phyloP scores from a whole-genome alignment of 129 eudicot species.

The Logfia minima region DNA sequence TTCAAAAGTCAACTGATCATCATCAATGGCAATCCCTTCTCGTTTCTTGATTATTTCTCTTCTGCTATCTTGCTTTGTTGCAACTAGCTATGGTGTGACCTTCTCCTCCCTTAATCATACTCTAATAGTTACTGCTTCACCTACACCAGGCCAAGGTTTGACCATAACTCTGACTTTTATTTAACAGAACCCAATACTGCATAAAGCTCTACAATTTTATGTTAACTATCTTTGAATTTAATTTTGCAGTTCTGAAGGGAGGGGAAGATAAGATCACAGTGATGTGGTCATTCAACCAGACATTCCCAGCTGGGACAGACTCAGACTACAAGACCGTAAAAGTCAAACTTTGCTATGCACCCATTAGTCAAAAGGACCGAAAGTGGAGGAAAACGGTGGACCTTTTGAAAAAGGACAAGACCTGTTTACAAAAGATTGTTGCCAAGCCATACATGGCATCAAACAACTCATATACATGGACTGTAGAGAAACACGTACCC shows the following conservation, averaged over 20 bases:
- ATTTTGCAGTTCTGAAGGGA: constrained; percentile 43
- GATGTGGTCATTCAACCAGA: constrained; percentile 53
- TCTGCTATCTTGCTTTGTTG: constrained; percentile 40
- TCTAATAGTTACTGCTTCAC: constrained; percentile 43
- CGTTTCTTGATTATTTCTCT: constrained; percentile 34
- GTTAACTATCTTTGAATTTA: constrained; percentile 15
- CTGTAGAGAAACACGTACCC: constrained; percentile 45
- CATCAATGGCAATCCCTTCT: constrained; percentile 46
- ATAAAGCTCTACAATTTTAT: neutral
- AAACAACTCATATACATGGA: constrained; percentile 47
- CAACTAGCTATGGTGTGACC: constrained; percentile 42
- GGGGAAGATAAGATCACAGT: constrained; percentile 54
- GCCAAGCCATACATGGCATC: constrained; percentile 43
- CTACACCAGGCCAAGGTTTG: constrained; percentile 46
- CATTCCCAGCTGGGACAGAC: constrained; percentile 38
- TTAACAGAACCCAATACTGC: neutral
- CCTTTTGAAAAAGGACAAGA: constrained; percentile 55
- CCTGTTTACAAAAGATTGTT: constrained; percentile 50
- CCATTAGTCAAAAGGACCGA: constrained; percentile 62
- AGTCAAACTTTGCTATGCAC: constrained; percentile 66
- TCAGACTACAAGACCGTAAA: constrained; percentile 48
- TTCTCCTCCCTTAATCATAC: constrained; percentile 49
- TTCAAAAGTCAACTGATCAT: constrained; percentile 17
- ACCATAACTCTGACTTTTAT: neutral
- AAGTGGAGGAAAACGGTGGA: constrained; percentile 64